Evolutionary conservation across 2,329 filamentous ascomycete species (phyloP), one percentile per base, ranked within the genome.

Genomic region (Pseudogymnoascus sp.): DNA sequence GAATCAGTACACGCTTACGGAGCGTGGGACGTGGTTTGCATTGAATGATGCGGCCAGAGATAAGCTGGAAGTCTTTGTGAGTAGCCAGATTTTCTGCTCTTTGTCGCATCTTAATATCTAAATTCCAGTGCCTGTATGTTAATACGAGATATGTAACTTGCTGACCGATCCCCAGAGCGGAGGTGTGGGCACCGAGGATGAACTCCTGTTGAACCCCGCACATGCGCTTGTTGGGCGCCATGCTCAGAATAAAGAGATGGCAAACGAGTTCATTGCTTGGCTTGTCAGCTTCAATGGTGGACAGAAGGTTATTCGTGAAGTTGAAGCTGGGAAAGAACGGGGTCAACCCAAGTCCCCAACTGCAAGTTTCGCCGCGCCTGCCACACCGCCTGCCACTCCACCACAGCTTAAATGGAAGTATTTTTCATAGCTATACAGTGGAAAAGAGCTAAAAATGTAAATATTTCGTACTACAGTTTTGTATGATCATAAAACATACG

Each of bases 1-100:
- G 2, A 66, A 75, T 0, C 77, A 80, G 63, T 80, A 80, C 64
- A 80, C 77, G 0, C 69, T 80, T 58, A 79, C 77, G 0, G 78
- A 81, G 61, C 69, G 73, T 2, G 78, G 78, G 0, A 80, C 79
- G 0, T 77, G 74, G 31, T 67, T 79, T 2, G 76, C 76, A 2
- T 66, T 80, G 6, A 66, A 72, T 7, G 39, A 64, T 6, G 67
- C 67, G 1, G 63, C 78, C 8, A 67, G 70, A 4, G 71, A 74
- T 36, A 63, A 73, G 45, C 71, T 74, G 1, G 67, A 67, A 4
- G 69, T 78, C 58, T 77, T 74, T 66, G 66, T 68, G 64, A 48
- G 65, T 62, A 37, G 1, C 40, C 9, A 8, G 18, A 7, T 18
- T 48, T 18, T 18, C 5, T n/a, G n/a, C 18, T 33, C 2, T 18